Conservation (phyloP, 768 basidiomycete genomes). For the Lentinus tigrinus region DNA sequence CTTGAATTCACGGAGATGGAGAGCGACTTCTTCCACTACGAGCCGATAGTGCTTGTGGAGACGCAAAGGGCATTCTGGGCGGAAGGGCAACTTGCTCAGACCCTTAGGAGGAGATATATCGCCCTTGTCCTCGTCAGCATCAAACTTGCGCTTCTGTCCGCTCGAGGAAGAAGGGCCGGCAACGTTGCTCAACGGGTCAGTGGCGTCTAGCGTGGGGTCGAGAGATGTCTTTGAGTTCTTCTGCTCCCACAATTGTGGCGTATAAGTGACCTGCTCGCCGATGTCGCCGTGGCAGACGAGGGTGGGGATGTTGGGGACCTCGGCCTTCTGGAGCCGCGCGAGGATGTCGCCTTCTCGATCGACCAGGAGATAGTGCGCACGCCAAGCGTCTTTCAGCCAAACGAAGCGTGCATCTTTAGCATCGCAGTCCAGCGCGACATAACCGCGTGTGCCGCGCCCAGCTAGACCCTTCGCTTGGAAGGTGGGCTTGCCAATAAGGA, state of each 20-base stretch:
- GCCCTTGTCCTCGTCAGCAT: neutral
- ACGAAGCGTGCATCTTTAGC: neutral
- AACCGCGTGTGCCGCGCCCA: conserved; percentile 10
- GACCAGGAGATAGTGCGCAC: neutral
- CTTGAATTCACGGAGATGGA: neutral
- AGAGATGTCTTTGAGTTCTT: neutral
- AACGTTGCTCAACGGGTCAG: too few species aligned
- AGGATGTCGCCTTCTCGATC: neutral
- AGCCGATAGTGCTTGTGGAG: conserved; percentile 1
- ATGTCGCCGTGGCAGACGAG: conserved; percentile 12
- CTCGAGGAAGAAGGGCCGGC: neutral
- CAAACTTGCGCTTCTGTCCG: neutral
- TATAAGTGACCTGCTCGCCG: neutral
- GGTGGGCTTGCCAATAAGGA: conserved; percentile 4
- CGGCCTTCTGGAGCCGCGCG: neutral
- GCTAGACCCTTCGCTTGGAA: conserved; percentile 2
- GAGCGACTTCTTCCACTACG: neutral
- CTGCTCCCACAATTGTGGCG: neutral
- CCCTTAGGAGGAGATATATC: neutral
- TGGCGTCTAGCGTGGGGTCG: too few species aligned
- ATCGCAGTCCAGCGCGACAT: conserved; percentile 10
- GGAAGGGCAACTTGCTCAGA: neutral
- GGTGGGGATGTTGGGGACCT: neutral
- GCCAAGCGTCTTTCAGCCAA: conserved; percentile 12
- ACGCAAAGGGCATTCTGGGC: neutral